Conservation (phyloP, 805 yeast species). For the Kuraishia piskuri region DNA sequence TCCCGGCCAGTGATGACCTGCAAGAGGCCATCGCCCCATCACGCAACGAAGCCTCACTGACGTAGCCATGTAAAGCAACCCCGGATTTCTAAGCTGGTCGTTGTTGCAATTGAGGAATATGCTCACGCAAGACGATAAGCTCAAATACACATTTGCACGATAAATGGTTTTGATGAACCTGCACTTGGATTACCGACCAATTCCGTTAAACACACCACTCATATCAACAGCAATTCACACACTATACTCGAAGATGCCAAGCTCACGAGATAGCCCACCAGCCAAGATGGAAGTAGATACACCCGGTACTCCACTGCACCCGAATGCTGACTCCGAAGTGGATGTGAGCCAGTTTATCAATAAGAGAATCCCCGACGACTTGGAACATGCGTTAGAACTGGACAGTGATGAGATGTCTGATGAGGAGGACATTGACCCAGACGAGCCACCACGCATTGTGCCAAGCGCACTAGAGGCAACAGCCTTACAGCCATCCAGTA, state of each 20-base stretch:
- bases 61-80: background rate
- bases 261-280: background rate
- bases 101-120: too few relatives aligned
- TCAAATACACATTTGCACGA: too few relatives aligned
- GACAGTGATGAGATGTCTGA: constrained; percentile 12
- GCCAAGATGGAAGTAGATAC: background rate
- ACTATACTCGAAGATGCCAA: background rate
- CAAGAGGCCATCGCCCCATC: background rate
- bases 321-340: constrained; percentile 17
- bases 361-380: constrained; percentile 11
- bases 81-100: background rate
- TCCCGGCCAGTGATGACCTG: background rate
- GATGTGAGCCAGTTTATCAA: constrained; percentile 3
- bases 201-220: too few relatives aligned
- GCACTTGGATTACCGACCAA: too few relatives aligned
- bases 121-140: too few relatives aligned
- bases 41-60: background rate
- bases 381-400: constrained; percentile 17
- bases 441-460: background rate
- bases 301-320: constrained; percentile 20
- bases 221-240: too few relatives aligned
- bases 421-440: constrained; percentile 6
- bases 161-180: too few relatives aligned
- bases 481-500: constrained; percentile 2
- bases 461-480: background rate